Conservation (phyloP, 352 stramenopile species). For the Phytophthora pinifolia region DNA sequence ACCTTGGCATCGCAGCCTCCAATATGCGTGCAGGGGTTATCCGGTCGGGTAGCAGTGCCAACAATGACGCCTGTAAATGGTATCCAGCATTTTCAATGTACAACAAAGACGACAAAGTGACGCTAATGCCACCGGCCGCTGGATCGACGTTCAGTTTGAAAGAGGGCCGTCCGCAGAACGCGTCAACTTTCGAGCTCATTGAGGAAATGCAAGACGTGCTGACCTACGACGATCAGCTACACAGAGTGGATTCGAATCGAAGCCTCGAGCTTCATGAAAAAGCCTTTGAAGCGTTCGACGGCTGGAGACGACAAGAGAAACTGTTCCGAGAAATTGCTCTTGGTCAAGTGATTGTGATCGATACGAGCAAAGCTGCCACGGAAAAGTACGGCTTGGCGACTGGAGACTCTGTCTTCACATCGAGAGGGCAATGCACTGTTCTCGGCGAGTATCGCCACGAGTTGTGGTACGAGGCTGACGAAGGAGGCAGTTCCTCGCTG, state of each 20-base stretch:
- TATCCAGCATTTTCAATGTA: constrained; percentile 92
- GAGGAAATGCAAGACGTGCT: constrained; percentile 31
- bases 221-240: constrained; percentile 20
- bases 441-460: constrained; percentile 62
- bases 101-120: constrained; percentile 91
- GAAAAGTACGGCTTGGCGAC: constrained; percentile 41
- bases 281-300: constrained; percentile 29
- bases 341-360: constrained; percentile 37
- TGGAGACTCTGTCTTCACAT: constrained; percentile 63
- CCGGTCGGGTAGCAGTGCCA: constrained; percentile 1
- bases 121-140: constrained; percentile 49
- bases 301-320: constrained; percentile 29
- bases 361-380: constrained; percentile 27
- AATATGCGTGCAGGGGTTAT: constrained; percentile 43
- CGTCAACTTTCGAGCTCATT: constrained; percentile 41
- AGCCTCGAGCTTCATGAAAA: constrained; percentile 20
- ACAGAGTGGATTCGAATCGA: not conserved
- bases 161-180: constrained; percentile 29
- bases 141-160: constrained; percentile 6
- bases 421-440: constrained; percentile 57
- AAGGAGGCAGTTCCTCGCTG: constrained; percentile 11
- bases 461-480: constrained; percentile 65
- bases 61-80: constrained; percentile 47
- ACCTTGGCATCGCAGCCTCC: constrained; percentile 81
- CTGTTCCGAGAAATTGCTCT: constrained; percentile 39